phyloP scores from a whole-genome alignment of 225 moss, liverwort and hornwort species.

The Bryoerythrophyllum caledonicum region DNA sequence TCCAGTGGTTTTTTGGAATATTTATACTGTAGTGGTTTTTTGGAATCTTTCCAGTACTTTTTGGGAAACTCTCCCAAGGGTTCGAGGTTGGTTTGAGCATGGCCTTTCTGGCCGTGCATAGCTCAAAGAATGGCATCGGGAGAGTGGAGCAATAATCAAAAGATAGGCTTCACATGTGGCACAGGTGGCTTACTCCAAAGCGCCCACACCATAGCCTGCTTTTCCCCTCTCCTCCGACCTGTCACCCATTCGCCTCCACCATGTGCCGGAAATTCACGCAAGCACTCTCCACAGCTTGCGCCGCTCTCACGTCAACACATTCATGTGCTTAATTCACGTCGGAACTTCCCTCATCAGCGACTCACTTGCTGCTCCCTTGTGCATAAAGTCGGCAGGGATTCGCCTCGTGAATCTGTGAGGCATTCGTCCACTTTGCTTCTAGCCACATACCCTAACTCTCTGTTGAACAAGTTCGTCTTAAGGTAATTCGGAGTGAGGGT shows the following conservation, averaged over 20 bases:
- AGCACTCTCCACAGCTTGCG: background rate
- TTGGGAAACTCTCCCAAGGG: too few relatives aligned
- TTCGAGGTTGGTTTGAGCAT: too few relatives aligned
- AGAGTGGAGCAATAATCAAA: background rate
- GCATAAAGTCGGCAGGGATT: background rate
- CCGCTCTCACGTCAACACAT: background rate
- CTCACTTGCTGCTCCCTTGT: background rate
- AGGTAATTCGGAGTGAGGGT: background rate
- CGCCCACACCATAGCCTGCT: background rate
- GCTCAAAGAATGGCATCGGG: background rate
- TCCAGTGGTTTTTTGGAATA: too few relatives aligned
- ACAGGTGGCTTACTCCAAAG: slow-evolving; percentile 2
- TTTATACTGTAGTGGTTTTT: too few relatives aligned
- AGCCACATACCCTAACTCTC: background rate
- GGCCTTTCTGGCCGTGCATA: too few relatives aligned
- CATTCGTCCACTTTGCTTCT: background rate
- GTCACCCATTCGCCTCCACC: background rate
- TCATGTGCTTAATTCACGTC: background rate
- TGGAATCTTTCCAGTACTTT: too few relatives aligned
- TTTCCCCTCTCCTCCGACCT: background rate
- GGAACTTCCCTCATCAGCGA: background rate
- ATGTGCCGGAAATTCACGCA: background rate
- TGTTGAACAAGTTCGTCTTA: background rate
- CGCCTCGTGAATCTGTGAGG: background rate
- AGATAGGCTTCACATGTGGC: background rate